Conservation (phyloP, 768 basidiomycete genomes). For the Leccinum imitatum region DNA sequence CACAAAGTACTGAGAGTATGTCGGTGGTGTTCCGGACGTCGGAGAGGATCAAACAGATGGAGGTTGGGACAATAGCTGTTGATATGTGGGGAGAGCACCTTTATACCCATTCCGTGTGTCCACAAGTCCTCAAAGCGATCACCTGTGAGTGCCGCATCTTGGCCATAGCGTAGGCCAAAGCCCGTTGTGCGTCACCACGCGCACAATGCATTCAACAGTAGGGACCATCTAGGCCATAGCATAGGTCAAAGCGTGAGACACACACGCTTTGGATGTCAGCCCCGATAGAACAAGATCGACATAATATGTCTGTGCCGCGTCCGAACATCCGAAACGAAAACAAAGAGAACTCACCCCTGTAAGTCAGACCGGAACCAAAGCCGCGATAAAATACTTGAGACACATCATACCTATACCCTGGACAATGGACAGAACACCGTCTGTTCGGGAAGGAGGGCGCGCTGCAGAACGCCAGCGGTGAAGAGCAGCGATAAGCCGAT, state of each 20-base stretch:
- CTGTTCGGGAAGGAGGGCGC: no score
- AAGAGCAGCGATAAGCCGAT: no score
- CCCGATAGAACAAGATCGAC: no score
- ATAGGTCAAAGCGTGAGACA: not conserved
- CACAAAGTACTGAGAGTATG: not conserved
- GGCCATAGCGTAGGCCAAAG: not conserved
- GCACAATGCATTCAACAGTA: not conserved
- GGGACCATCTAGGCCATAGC: not conserved
- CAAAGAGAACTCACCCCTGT: not conserved
- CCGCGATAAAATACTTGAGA: slow-evolving; percentile 44
- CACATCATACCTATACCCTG: slow-evolving; percentile 92
- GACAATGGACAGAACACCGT: slow-evolving; percentile 41
- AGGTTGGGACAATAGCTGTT: no score
- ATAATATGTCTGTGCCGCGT: not conserved
- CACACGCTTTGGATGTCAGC: not conserved
- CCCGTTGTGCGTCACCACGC: no score
- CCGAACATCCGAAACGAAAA: not conserved
- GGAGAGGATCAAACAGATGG: no score
- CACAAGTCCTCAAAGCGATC: not conserved
- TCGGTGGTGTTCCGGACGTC: not conserved
- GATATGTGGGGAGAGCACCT: not conserved
- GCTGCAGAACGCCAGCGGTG: no score
- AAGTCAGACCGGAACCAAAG: not conserved
- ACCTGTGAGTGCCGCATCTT: not conserved
- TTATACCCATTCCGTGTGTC: not conserved